phyloP scores from a whole-genome alignment of 2,329 filamentous ascomycete genomes.

The Colletotrichum costaricense region DNA sequence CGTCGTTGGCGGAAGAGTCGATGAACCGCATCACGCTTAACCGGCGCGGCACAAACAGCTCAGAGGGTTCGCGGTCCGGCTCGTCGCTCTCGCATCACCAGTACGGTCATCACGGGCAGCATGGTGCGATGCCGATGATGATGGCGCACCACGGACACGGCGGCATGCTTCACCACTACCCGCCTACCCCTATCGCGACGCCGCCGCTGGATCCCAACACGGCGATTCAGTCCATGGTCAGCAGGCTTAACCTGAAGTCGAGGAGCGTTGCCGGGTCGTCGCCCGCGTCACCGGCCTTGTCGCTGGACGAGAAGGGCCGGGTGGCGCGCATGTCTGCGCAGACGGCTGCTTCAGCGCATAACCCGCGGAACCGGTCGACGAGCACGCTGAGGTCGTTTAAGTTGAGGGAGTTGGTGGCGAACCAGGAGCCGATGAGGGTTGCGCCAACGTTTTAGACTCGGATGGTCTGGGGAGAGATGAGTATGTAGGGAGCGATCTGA shows the following conservation, averaged over 20 bases:
- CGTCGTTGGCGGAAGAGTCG: constrained; percentile 24
- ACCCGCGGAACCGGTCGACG: constrained; percentile 32
- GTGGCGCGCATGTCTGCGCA: constrained; percentile 19
- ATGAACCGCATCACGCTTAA: constrained; percentile 32
- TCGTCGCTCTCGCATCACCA: constrained; percentile 6
- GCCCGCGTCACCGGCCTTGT: constrained; percentile 36
- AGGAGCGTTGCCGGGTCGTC: constrained; percentile 36
- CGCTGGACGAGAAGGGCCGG: constrained; percentile 31
- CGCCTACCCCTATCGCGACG: constrained; percentile 39
- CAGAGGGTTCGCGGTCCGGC: constrained; percentile 25
- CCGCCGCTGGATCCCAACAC: constrained; percentile 42
- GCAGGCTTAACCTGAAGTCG: constrained; percentile 47
- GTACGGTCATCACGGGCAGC: background rate
- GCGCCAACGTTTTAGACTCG: constrained; percentile 18
- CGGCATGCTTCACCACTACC: constrained; percentile 17
- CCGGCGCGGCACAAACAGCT: constrained; percentile 33
- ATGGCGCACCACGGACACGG: constrained; percentile 13
- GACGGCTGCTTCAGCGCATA: background rate
- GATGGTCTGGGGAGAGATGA: too few relatives aligned
- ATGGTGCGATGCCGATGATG: background rate
- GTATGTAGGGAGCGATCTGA: background rate
- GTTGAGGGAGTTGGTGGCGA: constrained; percentile 34
- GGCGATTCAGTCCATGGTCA: constrained; percentile 47
- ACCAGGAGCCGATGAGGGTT: constrained; percentile 21
- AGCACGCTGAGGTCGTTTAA: constrained; percentile 40